Base-by-base conservation (phyloP, 192 early-diverging fungal species). In the Coemansia sp. region DNA sequence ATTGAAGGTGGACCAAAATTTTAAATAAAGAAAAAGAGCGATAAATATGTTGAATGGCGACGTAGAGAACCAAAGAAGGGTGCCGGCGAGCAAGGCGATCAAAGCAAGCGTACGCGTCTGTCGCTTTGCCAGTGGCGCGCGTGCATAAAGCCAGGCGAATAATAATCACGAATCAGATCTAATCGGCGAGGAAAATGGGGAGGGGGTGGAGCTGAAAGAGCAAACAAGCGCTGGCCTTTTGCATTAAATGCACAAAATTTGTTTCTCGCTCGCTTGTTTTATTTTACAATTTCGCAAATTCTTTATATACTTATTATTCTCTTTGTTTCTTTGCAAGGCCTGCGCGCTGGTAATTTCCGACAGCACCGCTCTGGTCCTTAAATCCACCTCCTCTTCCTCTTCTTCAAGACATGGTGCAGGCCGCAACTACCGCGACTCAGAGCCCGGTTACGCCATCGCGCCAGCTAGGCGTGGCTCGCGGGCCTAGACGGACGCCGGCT, bases 381-480 rank as follows among this genome's bases (percentile, higher is more conserved):
- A 25, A 58, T 20, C 39, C 31, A n/a, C 51, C 24, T 24, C n/a
- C n/a, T n/a, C n/a, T n/a, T n/a, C n/a, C n/a, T n/a, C n/a, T n/a
- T n/a, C n/a, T 27, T 54, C 51, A 54, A 54, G 51, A 64, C 20
- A 79, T 79, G 77, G 77, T 64, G 19, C 71, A 79, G 27, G 63
- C 64, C 2, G 31, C 64, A 15, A 35, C 67, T 20, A 59, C 54
- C 27, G 40, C 65, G 36, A 25, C 58, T 53, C 65, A 76, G 39
- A 72, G 66, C 60, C 73, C 69, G 0, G 73, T 45, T 6, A 76
- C 79, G 57, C 70, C 73, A 15, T 65, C 65, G 19, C 70, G 67
- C n/a, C 80, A 69, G 39, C 47, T 70, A 1, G 80, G 80, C 35
- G 75, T 43, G 29, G 64, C 80, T 29, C 80, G 80, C 20, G 71